Evolutionary conservation across 805 yeast genomes (phyloP).

Genomic region (Brettanomyces custersianus): DNA sequence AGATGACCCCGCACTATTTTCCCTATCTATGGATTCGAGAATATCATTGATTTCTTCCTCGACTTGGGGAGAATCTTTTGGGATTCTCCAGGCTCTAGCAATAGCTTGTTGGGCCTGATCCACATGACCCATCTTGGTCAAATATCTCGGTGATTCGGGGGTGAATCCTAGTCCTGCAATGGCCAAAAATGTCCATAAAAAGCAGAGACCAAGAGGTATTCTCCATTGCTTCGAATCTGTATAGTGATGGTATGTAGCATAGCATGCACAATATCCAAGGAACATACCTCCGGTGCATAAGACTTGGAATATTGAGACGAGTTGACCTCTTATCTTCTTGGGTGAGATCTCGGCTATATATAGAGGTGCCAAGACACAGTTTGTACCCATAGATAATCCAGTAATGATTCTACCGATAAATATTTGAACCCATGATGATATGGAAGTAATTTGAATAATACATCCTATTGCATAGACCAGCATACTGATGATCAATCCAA

Average conservation of each 20-base stretch:
- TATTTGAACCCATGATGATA: conserved; percentile 50
- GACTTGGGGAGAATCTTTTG: conserved; percentile 45
- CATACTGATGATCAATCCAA: conserved; percentile 45
- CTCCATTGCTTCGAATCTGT: conserved; percentile 53
- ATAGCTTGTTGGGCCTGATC: conserved; percentile 49
- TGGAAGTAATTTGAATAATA: conserved; percentile 49
- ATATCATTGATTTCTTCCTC: conserved; percentile 44
- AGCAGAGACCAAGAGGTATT: conserved; percentile 46
- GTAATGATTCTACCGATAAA: conserved; percentile 53
- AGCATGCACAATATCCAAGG: conserved; percentile 59
- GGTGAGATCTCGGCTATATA: conserved; percentile 66
- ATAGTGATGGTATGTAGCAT: conserved; percentile 47
- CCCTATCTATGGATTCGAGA: conserved; percentile 54
- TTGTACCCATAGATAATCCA: conserved; percentile 48
- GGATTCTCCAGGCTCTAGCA: conserved; percentile 49
- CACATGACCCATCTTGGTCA: conserved; percentile 38
- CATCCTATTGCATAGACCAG: conserved; percentile 52
- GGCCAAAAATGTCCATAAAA: conserved; percentile 44
- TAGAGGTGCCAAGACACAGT: conserved; percentile 46
- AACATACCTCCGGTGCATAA: conserved; percentile 65
- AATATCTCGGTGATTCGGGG: conserved; percentile 66
- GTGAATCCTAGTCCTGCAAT: conserved; percentile 42
- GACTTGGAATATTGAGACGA: conserved; percentile 63
- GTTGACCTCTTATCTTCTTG: conserved; percentile 59
- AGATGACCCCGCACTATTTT: conserved; percentile 53